These are phyloP conservation scores for Paraphaeosphaeria sporulosa DNA, from an alignment of 2,329 filamentous ascomycete species.

Conservation along the genomic window DNA sequence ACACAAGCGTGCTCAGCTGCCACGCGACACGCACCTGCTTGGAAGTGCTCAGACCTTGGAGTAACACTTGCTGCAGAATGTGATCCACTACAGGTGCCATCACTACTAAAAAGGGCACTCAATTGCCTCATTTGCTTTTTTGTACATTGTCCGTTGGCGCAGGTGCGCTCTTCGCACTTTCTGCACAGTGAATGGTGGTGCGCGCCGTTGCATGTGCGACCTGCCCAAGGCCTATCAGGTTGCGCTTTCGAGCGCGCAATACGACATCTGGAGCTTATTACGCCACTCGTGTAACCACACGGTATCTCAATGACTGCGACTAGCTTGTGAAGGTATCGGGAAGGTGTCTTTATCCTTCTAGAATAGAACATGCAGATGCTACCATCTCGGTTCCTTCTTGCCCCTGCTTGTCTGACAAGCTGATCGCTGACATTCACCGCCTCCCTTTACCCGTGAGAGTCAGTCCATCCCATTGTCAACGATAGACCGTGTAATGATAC, in stretches of 20 bases:
- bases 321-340: neutral
- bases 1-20: neutral
- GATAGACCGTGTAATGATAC: neutral
- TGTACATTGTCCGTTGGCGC: neutral
- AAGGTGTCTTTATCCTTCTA: neutral
- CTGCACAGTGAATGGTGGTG: neutral
- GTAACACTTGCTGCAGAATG: neutral
- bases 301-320: neutral
- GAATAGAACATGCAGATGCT: neutral
- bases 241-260: neutral
- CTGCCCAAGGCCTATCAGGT: neutral
- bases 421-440: neutral
- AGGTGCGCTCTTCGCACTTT: neutral
- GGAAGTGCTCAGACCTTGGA: neutral
- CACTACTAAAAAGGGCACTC: neutral
- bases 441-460: neutral
- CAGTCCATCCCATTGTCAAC: neutral
- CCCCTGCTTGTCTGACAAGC: neutral
- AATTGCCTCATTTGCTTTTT: neutral
- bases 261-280: neutral
- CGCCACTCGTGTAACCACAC: neutral
- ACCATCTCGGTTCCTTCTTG: neutral
- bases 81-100: neutral
- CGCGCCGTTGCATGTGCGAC: neutral
- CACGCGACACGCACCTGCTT: neutral